Conservation (phyloP, 2,329 filamentous ascomycete species). For the Aspergillus candidus region DNA sequence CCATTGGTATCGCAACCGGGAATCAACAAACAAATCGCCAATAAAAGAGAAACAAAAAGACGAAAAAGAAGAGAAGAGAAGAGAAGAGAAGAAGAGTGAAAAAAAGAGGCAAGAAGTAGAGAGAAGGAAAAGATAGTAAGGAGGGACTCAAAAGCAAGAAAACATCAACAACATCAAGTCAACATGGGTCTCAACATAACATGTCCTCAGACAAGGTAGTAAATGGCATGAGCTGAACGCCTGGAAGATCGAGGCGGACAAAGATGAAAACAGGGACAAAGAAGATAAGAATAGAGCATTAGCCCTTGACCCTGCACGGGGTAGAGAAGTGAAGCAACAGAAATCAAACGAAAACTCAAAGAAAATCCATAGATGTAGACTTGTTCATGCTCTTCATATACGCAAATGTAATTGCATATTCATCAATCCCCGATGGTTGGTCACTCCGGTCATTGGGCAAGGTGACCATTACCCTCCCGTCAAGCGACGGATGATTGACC, state of each 20-base stretch:
- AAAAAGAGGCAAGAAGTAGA: slow-evolving; percentile 1
- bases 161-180: neutral
- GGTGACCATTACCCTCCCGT: neutral
- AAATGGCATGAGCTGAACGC: too few species aligned
- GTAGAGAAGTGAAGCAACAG: neutral
- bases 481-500: too few species aligned
- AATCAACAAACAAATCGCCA: slow-evolving; percentile 12
- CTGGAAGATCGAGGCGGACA: too few species aligned
- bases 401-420: slow-evolving; percentile 15
- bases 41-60: neutral
- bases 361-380: neutral
- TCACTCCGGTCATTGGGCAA: neutral
- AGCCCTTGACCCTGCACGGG: too few species aligned
- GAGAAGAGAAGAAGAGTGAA: slow-evolving; percentile 4
- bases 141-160: neutral
- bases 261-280: too few species aligned
- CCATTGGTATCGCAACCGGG: slow-evolving; percentile 1
- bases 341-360: neutral
- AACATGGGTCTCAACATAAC: too few species aligned
- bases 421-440: slow-evolving; percentile 14
- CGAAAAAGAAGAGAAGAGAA: slow-evolving; percentile 3
- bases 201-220: too few species aligned
- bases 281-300: too few species aligned
- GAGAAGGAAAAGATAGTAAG: slow-evolving; percentile 4
- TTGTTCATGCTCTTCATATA: slow-evolving; percentile 18